Conservation (phyloP, 2,329 filamentous ascomycete genomes). For the Pseudocercospora eumusae region DNA sequence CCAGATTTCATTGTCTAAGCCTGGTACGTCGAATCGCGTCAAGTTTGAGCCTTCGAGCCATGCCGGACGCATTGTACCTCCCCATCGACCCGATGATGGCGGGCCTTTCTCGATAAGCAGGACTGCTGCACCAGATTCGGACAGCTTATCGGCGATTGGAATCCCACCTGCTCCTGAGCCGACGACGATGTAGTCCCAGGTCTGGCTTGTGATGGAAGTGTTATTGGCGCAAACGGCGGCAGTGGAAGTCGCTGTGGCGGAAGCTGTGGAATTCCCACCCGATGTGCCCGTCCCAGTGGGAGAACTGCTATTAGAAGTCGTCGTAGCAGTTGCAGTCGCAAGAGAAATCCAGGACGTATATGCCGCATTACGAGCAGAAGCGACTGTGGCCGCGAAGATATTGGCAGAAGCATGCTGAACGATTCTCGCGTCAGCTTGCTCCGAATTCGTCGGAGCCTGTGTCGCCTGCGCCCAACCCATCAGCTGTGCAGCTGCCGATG, state of each 20-base stretch:
- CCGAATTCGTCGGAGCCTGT: constrained; percentile 32
- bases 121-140: constrained; percentile 65
- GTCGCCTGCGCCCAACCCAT: constrained; percentile 38
- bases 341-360: constrained; percentile 45
- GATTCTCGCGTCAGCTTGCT: constrained; percentile 49
- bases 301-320: constrained; percentile 37
- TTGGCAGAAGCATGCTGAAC: constrained; percentile 60
- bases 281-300: constrained; percentile 24
- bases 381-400: constrained; percentile 54
- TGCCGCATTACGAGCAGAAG: constrained; percentile 47
- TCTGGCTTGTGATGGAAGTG: constrained; percentile 43
- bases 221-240: constrained; percentile 33
- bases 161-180: constrained; percentile 65
- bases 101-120: constrained; percentile 56
- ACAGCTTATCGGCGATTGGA: constrained; percentile 61
- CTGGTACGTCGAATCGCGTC: constrained; percentile 71
- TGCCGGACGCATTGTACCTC: constrained; percentile 60
- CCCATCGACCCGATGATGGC: constrained; percentile 64
- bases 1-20: constrained; percentile 72
- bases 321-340: constrained; percentile 41
- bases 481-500: constrained; percentile 36
- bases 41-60: constrained; percentile 65
- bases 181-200: constrained; percentile 65
- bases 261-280: constrained; percentile 23
- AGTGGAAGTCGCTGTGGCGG: constrained; percentile 30